Base-by-base conservation (phyloP, 768 basidiomycete genomes). In the Termitomyces sp. region DNA sequence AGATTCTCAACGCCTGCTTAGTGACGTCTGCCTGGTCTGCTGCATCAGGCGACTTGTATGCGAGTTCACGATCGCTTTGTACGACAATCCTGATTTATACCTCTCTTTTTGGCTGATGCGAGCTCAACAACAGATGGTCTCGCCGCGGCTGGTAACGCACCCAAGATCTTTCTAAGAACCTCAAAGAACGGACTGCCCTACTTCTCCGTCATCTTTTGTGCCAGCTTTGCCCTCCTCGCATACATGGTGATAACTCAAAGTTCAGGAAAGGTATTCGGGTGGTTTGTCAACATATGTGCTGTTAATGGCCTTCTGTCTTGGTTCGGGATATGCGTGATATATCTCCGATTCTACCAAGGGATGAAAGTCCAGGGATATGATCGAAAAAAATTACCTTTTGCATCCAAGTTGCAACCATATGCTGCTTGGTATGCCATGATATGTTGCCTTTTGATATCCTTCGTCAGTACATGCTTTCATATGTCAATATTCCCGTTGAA, bases 1-100 rank as follows among this genome's bases (percentile, higher is more conserved):
- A 88, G 85, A 73, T 91, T 40, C 89, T 91, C 66, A 92, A 91
- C 64, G 89, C 87, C 3, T 84, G 82, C 66, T 76, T 96, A 16
- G 71, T 98, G 59, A 91, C 88, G 36, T 92, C 92, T 3, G 93
- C 94, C 7, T 94, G 90, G 87, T 96, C 94, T 23, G 93, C 94
- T 31, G 91, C 89, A 6, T 88, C 86, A 20, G 89, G 88, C 67
- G 93, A 95, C 65, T 69, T 97, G 43, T 96, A 92, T 73, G 94
- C 91, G 3, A 86, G 87, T 42, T 94, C 92, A 16, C 84, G 89
- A 50, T 89, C 88, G 0, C 78, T 98, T 11, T 94, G 89, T 90
- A 58, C 9, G n/a, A 29, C 5, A 29, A 29, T 3, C 29, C 29
- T 4, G 3, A 29, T 9, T 9, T 29, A 29, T 29, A 29, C 9